phyloP scores from a whole-genome alignment of 2,329 filamentous ascomycete genomes.

The Epichloe gansuensis region DNA sequence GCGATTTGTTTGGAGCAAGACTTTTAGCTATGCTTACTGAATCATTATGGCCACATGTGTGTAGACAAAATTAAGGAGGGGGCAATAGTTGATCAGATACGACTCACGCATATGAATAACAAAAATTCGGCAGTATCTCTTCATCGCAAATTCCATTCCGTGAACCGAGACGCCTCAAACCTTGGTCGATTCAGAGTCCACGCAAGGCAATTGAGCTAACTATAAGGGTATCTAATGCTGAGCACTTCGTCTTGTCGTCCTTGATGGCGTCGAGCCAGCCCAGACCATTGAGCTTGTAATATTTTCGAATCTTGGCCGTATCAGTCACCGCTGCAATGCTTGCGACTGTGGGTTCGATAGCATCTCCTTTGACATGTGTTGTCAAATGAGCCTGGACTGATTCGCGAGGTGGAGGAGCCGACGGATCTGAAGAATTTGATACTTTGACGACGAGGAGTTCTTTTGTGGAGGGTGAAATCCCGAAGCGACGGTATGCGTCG shows the following conservation, averaged over 20 bases:
- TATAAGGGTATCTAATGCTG: conserved; percentile 55
- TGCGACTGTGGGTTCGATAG: conserved; percentile 49
- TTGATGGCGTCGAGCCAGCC: conserved; percentile 34
- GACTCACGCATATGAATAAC: not conserved
- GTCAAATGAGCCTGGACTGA: conserved; percentile 47
- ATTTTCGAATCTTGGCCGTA: conserved; percentile 60
- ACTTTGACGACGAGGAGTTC: conserved; percentile 76
- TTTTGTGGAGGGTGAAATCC: conserved; percentile 59
- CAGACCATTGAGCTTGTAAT: conserved; percentile 70
- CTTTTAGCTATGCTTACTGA: not conserved
- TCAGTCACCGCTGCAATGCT: conserved; percentile 50
- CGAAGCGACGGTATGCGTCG: conserved; percentile 82
- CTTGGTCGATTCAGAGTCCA: conserved; percentile 18
- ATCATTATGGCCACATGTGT: not conserved
- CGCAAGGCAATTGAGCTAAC: conserved; percentile 61
- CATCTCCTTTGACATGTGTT: conserved; percentile 48
- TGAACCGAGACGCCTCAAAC: not conserved
- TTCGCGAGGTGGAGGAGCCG: conserved; percentile 30
- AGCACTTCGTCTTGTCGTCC: conserved; percentile 30
- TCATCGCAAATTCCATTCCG: not conserved
- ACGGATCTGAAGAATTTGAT: conserved; percentile 34
- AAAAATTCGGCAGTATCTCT: not conserved
- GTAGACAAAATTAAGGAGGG: not conserved
- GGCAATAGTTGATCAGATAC: not conserved
- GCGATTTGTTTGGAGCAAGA: conserved; percentile 1